Evolutionary conservation across 768 basidiomycete genomes (phyloP), one percentile per base, ranked within the genome.

Genomic region (Tylopilus felleus): DNA sequence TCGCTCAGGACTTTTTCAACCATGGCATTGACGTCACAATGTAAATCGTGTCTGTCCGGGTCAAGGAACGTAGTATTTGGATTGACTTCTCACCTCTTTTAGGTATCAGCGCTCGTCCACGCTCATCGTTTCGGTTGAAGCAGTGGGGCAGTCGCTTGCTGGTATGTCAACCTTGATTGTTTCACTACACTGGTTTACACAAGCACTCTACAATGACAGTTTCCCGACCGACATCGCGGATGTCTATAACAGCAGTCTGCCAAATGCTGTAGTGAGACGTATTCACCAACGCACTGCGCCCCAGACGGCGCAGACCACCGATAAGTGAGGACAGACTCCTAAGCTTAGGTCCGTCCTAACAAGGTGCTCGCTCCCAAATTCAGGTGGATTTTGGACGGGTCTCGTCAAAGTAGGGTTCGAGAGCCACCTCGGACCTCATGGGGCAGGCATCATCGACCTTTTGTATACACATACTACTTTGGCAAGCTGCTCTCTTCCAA

Each of bases 331-430:
- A 19, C 16, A 21, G 4, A 12, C 9, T 10, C 10, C 3, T 31
- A 8, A 16, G 7, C 13, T 9, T 3, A 10, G 19, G 3, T 1
- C 16, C 6, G 22, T 31, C 21, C 38, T 4, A 5, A 48, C 41
- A 13, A 5, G 31, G 23, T 49, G 28, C 17, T 41, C 12, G 2
- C 42, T n/a, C 22, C 5, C 16, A 8, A 31, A 29, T n/a, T 8
- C 41, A 77, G 75, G 61, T 69, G 65, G 5, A 52, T 72, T 13
- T 58, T 74, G 3, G 72, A 77, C 0, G 74, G n/a, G 72, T 27
- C 66, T 79, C 21, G 56, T 63, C 12, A 67, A 65, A 51, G 73
- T 62, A 14, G 76, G 77, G 1, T 73, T 78, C 63, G 68, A 68
- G 56, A 69, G 68, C 0, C 69, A 72, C 46, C 52, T 69, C 35